A percentile compares a stretch with the other conserved stretches of the same genome.
Evolutionary conservation across 805 yeast genomes (phyloP).

Genomic region (Barnettozyma siamensis): DNA sequence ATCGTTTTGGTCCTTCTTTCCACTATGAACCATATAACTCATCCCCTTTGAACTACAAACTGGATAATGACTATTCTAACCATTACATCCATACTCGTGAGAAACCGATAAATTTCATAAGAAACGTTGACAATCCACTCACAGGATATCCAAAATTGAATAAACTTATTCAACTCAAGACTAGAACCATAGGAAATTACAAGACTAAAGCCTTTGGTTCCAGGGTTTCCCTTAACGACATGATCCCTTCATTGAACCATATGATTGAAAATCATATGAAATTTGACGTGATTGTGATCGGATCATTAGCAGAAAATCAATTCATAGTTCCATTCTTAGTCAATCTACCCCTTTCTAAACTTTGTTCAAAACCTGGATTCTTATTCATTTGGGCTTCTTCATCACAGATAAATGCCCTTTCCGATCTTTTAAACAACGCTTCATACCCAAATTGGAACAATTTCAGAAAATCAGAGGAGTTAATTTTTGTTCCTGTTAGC

Average conservation of each 20-base stretch:
- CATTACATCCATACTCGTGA: conserved; percentile 58
- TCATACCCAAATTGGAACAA: conserved; percentile 46
- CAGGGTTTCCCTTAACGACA: conserved; percentile 43
- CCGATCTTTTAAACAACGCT: conserved; percentile 46
- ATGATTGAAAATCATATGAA: conserved; percentile 60
- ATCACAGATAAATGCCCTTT: conserved; percentile 58
- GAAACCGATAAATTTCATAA: conserved; percentile 57
- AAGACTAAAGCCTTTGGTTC: conserved; percentile 64
- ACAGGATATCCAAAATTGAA: conserved; percentile 86
- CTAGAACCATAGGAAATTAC: conserved; percentile 45
- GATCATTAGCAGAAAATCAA: conserved; percentile 74
- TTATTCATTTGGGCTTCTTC: conserved; percentile 85
- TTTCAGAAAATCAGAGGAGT: conserved; percentile 85
- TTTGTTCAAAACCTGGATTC: conserved; percentile 83
- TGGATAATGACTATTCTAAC: conserved; percentile 69
- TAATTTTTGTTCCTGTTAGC: conserved; percentile 73
- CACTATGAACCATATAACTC: not conserved
- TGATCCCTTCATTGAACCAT: conserved; percentile 48
- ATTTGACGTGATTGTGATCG: conserved; percentile 90
- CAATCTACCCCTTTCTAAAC: conserved; percentile 61
- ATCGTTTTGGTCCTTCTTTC: conserved; percentile 5
- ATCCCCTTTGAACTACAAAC: conserved; percentile 2
- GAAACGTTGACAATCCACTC: conserved; percentile 60
- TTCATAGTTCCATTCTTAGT: conserved; percentile 56
- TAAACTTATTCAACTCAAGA: conserved; percentile 59